Conservation (phyloP, 2,329 filamentous ascomycete genomes). For the Curvularia spicifera region DNA sequence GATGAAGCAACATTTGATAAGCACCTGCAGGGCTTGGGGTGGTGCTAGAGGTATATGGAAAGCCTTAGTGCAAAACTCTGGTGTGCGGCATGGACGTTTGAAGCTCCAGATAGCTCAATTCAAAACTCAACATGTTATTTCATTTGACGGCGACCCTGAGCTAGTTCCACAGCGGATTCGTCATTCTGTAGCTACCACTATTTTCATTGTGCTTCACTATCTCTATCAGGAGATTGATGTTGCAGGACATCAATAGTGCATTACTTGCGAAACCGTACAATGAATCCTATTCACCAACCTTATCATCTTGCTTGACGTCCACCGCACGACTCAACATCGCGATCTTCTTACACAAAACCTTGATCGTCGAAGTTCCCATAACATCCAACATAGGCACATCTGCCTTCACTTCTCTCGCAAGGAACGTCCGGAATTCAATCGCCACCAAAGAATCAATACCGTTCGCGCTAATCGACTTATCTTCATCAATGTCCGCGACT, state of each 20-base stretch:
- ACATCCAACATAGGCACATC: constrained; percentile 7
- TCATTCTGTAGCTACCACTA: too few species aligned
- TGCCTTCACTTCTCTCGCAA: constrained; percentile 4
- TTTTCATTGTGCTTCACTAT: too few species aligned
- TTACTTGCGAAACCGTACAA: background rate
- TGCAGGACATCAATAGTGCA: too few species aligned
- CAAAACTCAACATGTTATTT: too few species aligned
- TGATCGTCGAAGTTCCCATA: constrained; percentile 5
- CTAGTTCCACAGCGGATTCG: too few species aligned
- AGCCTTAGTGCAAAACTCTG: background rate
- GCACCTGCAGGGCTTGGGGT: background rate
- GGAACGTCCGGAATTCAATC: constrained; percentile 5
- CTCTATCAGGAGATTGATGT: too few species aligned
- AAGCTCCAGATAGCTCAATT: too few species aligned
- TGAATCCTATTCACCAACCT: background rate
- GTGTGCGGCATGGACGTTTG: background rate
- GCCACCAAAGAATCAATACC: constrained; percentile 7
- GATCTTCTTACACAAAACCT: constrained; percentile 3
- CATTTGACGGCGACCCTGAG: too few species aligned
- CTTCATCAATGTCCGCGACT: constrained; percentile 2
- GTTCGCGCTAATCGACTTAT: constrained; percentile 2
- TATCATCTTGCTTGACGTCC: constrained; percentile 3
- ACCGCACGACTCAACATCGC: constrained; percentile 2
- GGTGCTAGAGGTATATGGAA: background rate
- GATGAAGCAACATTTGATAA: background rate